These are phyloP conservation scores for Backusella sp. DNA, from an alignment of 192 early-diverging fungal genomes.

Conservation along the genomic window DNA sequence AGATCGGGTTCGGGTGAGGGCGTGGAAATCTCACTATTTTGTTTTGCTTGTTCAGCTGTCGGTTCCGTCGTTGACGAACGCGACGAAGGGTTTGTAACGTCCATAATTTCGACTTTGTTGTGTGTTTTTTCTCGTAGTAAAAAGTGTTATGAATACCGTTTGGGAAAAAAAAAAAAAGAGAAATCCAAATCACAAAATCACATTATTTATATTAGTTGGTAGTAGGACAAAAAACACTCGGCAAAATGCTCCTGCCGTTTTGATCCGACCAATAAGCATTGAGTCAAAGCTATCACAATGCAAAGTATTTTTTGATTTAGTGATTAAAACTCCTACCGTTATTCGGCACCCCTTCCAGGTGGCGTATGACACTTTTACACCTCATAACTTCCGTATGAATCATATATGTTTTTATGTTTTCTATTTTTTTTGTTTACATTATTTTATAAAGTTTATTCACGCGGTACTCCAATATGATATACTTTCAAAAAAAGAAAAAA, in stretches of 20 bases:
- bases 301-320: background rate
- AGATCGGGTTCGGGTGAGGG: background rate
- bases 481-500: background rate
- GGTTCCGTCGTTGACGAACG: slow-evolving; percentile 21
- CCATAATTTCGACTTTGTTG: background rate
- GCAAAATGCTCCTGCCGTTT: background rate
- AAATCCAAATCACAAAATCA: slow-evolving; percentile 5
- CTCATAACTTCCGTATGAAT: background rate
- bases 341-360: slow-evolving; percentile 7
- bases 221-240: background rate
- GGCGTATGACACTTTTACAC: background rate
- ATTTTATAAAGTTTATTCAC: background rate
- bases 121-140: background rate
- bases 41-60: slow-evolving; percentile 1
- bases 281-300: background rate
- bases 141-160: background rate
- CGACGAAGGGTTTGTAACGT: background rate
- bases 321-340: slow-evolving; percentile 2
- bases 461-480: background rate
- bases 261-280: background rate
- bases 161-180: slow-evolving; percentile 1
- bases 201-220: background rate
- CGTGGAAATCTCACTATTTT: background rate
- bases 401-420: background rate
- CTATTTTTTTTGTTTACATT: background rate